Evolutionary conservation across 768 basidiomycete species (phyloP), one percentile per base, ranked within the genome.

Genomic region (Tricholomella constricta): DNA sequence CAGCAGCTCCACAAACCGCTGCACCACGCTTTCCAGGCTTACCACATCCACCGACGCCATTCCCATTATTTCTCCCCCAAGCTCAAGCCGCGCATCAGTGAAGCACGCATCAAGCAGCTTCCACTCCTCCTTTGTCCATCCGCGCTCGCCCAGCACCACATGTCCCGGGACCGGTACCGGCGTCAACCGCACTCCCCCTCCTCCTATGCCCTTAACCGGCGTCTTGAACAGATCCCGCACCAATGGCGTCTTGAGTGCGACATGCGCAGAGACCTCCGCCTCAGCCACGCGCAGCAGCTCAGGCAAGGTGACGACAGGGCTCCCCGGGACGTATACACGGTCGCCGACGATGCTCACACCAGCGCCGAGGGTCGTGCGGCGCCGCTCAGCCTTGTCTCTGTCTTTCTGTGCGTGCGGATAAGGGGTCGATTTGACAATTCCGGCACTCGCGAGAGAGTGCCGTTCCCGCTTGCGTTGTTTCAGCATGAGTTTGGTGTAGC

Each of bases 81-180:
- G 58, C 2, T 77, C 75, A 12, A 88, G 66, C 27, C 88, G 74
- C 64, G 86, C 83, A 48, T 89, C 86, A 10, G 87, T 86, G 56
- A 92, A 86, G 61, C 88, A 90, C 20, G 80, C 81, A 66, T 94
- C 91, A 44, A 94, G 74, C 43, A 75, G 63, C 65, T 88, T 91
- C 91, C 91, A 94, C 46, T 92, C 88, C 19, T 81, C 80, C 62
- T 86, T 87, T 3, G 77, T 75, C 91, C 91, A 94, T 35, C 68
- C 71, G 15, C 66, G 62, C 45, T 65, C 56, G 19, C 36, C 48
- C 9, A 23, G 29, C 31, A 48, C 60, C 4, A 19, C 6, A 22
- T 22, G 10, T 29, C 31, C 3, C 29, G 23, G 25, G n/a, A 20
- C 42, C 4, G 23, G 19, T 0, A 38, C 19, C 19, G 27, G 22